phyloP scores from a whole-genome alignment of 2,329 filamentous ascomycete genomes.

The Talaromyces funiculosus region DNA sequence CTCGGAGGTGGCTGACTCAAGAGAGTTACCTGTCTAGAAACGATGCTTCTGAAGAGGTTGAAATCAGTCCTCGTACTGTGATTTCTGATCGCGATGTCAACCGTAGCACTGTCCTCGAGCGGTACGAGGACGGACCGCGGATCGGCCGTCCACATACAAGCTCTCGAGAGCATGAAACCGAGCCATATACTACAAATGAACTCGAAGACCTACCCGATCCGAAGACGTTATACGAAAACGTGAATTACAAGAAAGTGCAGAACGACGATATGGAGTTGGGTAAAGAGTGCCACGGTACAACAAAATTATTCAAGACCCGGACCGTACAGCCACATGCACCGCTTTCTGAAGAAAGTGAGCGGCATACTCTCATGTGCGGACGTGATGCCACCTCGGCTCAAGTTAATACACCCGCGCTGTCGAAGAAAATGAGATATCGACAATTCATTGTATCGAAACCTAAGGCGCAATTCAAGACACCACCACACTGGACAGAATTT shows the following conservation, averaged over 20 bases:
- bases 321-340: background rate
- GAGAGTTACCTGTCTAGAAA: background rate
- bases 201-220: too few relatives aligned
- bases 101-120: background rate
- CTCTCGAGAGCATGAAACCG: background rate
- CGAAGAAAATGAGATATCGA: slow-evolving; percentile 24
- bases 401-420: background rate
- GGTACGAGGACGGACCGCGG: background rate
- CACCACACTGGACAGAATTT: slow-evolving; percentile 23
- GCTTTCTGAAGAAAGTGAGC: background rate
- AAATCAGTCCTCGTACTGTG: background rate
- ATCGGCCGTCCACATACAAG: too few relatives aligned
- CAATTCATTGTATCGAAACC: slow-evolving; percentile 12
- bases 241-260: background rate
- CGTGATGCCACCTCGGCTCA: background rate
- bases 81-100: background rate
- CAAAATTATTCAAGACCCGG: background rate
- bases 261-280: background rate
- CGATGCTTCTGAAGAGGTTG: background rate
- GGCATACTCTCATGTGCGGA: background rate
- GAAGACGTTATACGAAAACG: too few relatives aligned
- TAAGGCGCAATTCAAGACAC: background rate
- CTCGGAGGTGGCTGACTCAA: slow-evolving; percentile 2
- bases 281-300: too few relatives aligned
- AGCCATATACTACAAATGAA: background rate